phyloP scores from a whole-genome alignment of 768 basidiomycete species.

The Tricholoma saponaceum region DNA sequence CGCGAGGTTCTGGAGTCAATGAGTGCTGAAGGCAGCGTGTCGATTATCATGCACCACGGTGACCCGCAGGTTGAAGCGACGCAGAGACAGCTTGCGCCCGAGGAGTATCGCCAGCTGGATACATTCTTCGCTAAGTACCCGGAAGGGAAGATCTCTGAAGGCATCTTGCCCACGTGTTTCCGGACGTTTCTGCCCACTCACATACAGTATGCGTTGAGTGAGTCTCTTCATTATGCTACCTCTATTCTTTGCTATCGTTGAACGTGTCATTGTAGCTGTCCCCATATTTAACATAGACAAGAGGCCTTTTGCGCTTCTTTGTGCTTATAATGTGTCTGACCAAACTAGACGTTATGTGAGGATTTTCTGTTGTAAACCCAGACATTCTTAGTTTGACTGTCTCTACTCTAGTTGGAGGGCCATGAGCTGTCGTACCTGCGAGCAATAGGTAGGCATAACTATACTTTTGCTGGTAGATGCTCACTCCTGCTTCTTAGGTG shows the following conservation, averaged over 20 bases:
- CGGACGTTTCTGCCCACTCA: slow-evolving; percentile 76
- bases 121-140: slow-evolving; percentile 77
- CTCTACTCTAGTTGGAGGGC: slow-evolving; percentile 63
- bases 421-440: slow-evolving; percentile 89
- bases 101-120: slow-evolving; percentile 73
- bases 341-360: slow-evolving; percentile 76
- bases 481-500: slow-evolving; percentile 39
- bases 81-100: slow-evolving; percentile 52
- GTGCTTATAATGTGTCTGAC: slow-evolving; percentile 85
- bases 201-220: slow-evolving; percentile 86
- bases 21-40: slow-evolving; percentile 54
- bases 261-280: slow-evolving; percentile 49
- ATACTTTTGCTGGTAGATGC: background rate
- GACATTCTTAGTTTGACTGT: slow-evolving; percentile 3
- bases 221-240: slow-evolving; percentile 31
- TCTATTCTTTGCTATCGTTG: background rate
- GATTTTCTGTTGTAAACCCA: slow-evolving; percentile 17
- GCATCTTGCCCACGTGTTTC: slow-evolving; percentile 80
- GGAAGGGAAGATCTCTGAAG: slow-evolving; percentile 85
- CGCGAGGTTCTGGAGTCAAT: slow-evolving; percentile 82
- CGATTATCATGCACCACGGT: slow-evolving; percentile 69
- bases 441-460: slow-evolving; percentile 62
- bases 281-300: slow-evolving; percentile 94
- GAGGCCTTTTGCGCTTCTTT: slow-evolving; percentile 85
- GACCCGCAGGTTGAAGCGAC: slow-evolving; percentile 50